phyloP scores from a whole-genome alignment of 805 yeast species.

The Starmerella ratchasimensis region DNA sequence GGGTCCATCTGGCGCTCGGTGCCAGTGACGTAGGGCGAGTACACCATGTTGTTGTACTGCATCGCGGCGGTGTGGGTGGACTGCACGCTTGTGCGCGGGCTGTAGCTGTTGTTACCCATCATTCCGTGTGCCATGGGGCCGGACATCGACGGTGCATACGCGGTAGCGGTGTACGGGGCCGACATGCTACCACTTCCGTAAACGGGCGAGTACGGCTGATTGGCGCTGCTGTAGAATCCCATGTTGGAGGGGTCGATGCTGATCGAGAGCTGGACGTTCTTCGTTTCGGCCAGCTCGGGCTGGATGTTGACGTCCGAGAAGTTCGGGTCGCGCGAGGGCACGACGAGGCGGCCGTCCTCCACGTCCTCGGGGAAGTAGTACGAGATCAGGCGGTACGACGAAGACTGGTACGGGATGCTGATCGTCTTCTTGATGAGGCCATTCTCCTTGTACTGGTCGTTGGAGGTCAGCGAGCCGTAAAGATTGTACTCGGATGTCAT shows the following conservation, averaged over 20 bases:
- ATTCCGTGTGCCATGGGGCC: too few relatives aligned
- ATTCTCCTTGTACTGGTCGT: slow-evolving; percentile 50
- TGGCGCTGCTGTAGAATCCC: background rate
- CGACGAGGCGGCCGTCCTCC: slow-evolving; percentile 36
- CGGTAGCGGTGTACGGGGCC: too few relatives aligned
- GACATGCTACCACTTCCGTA: too few relatives aligned
- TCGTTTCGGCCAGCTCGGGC: slow-evolving; percentile 24
- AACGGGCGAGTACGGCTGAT: too few relatives aligned
- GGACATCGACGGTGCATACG: too few relatives aligned
- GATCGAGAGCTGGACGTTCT: slow-evolving; percentile 3
- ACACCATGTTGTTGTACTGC: too few relatives aligned
- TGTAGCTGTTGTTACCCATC: too few relatives aligned
- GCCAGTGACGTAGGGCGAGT: too few relatives aligned
- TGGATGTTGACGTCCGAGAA: slow-evolving; percentile 36
- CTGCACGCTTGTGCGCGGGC: too few relatives aligned
- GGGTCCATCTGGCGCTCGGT: too few relatives aligned
- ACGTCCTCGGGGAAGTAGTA: slow-evolving; percentile 73
- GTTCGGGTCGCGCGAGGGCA: slow-evolving; percentile 43
- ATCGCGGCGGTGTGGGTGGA: too few relatives aligned
- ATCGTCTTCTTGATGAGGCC: slow-evolving; percentile 79
- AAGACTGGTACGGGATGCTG: slow-evolving; percentile 30
- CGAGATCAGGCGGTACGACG: slow-evolving; percentile 48
- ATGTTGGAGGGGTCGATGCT: background rate
- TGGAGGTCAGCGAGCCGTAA: slow-evolving; percentile 44
- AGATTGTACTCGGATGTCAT: slow-evolving; percentile 20